A percentile compares a stretch with the other conserved stretches of the same genome.
phyloP scores from a whole-genome alignment of 192 early-diverging fungal species.

The Backusella westeae region DNA sequence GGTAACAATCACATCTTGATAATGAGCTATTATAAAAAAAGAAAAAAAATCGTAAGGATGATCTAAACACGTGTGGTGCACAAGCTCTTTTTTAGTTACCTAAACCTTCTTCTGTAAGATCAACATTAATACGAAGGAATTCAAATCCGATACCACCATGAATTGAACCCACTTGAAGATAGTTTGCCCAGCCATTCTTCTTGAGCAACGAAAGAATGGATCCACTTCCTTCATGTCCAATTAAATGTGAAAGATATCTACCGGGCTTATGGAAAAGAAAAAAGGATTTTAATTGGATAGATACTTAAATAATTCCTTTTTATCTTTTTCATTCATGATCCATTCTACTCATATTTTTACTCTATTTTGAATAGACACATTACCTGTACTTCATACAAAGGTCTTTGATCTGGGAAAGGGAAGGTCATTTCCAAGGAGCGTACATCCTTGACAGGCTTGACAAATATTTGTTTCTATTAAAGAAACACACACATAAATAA shows the following conservation, averaged over 20 bases:
- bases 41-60: neutral
- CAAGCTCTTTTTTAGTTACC: constrained; percentile 25
- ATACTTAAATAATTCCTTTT: neutral
- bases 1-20: constrained; percentile 75
- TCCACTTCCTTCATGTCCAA: constrained; percentile 91
- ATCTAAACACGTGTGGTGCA: constrained; percentile 7
- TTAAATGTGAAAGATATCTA: constrained; percentile 80
- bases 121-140: constrained; percentile 81
- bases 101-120: constrained; percentile 82
- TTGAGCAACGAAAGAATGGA: constrained; percentile 86
- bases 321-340: neutral
- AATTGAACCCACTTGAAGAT: constrained; percentile 62
- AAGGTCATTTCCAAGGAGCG: constrained; percentile 81
- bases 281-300: neutral
- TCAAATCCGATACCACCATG: constrained; percentile 70
- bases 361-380: neutral
- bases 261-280: constrained; percentile 50
- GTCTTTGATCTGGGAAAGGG: constrained; percentile 79
- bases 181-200: constrained; percentile 87
- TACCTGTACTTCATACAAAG: constrained; percentile 47
- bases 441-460: constrained; percentile 81
- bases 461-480: constrained; percentile 62
- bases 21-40: constrained; percentile 43
- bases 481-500: neutral
- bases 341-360: too few relatives aligned